Conservation (phyloP, 2,329 filamentous ascomycete species). For the Cladosporium sp. region DNA sequence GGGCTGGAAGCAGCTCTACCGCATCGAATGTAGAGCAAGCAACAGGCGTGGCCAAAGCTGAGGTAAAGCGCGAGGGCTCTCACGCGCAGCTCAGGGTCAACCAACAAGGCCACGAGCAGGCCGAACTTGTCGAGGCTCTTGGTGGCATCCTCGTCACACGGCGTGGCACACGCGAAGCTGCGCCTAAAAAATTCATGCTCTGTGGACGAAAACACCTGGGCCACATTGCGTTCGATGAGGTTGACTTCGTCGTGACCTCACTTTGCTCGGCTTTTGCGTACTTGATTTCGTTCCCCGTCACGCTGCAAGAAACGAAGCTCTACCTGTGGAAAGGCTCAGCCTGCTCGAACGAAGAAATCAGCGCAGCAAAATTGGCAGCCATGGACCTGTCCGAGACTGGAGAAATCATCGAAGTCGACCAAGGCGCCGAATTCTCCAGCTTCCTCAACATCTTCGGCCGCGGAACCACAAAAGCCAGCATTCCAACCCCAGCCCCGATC, state of each 20-base stretch:
- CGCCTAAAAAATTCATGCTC: slow-evolving; percentile 71
- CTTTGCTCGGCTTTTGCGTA: slow-evolving; percentile 89
- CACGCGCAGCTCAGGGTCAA: not conserved
- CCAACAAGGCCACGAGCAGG: slow-evolving; percentile 54
- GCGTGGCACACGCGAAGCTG: slow-evolving; percentile 67
- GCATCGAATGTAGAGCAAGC: slow-evolving; percentile 3
- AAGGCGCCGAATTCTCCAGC: slow-evolving; percentile 62
- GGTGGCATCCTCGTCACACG: slow-evolving; percentile 85
- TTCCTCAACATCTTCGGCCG: slow-evolving; percentile 28
- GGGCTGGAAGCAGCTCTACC: slow-evolving; percentile 67
- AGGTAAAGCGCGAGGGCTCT: slow-evolving; percentile 10
- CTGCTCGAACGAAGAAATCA: slow-evolving; percentile 79
- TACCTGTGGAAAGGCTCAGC: slow-evolving; percentile 93
- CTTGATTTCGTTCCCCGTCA: slow-evolving; percentile 58
- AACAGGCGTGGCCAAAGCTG: slow-evolving; percentile 1
- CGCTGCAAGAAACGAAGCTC: slow-evolving; percentile 64
- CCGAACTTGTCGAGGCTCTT: slow-evolving; percentile 80
- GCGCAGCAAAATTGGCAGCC: slow-evolving; percentile 81
- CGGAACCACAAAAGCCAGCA: slow-evolving; percentile 21
- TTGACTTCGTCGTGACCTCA: slow-evolving; percentile 69
- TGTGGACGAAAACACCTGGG: slow-evolving; percentile 82
- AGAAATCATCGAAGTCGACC: slow-evolving; percentile 81
- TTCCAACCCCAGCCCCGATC: slow-evolving; percentile 61
- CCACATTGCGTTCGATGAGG: slow-evolving; percentile 89
- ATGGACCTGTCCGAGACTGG: slow-evolving; percentile 91